A percentile compares a stretch with the other conserved stretches of the same genome.
Conservation (phyloP, 2,329 filamentous ascomycete species). For the Pseudocercospora macadamiae region DNA sequence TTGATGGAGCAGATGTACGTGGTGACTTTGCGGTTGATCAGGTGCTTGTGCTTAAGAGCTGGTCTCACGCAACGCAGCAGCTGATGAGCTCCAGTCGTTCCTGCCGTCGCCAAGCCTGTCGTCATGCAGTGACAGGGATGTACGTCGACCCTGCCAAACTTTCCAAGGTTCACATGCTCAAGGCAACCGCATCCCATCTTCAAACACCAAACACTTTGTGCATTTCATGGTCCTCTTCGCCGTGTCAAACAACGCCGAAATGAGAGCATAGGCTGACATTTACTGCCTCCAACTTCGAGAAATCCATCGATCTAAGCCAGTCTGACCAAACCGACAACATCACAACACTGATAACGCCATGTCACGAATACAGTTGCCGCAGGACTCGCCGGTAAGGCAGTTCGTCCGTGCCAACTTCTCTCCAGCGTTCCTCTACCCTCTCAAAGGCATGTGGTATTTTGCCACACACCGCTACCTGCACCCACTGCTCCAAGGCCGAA, state of each 20-base stretch:
- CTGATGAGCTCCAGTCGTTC: background rate
- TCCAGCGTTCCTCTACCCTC: slow-evolving; percentile 38
- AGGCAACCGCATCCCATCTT: background rate
- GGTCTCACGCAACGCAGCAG: background rate
- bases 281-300: background rate
- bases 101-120: background rate
- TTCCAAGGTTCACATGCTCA: background rate
- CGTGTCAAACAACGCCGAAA: background rate
- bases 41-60: background rate
- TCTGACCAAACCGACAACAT: background rate
- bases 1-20: slow-evolving; percentile 1
- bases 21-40: slow-evolving; percentile 7
- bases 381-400: slow-evolving; percentile 16
- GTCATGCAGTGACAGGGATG: background rate
- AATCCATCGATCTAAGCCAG: background rate
- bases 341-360: slow-evolving; percentile 3
- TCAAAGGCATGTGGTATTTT: slow-evolving; percentile 78
- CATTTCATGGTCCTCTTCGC: background rate
- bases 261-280: background rate
- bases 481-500: slow-evolving; percentile 74
- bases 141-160: background rate
- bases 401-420: slow-evolving; percentile 40
- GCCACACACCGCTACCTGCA: slow-evolving; percentile 75
- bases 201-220: background rate
- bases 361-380: slow-evolving; percentile 5